These are phyloP conservation scores for Biscogniauxia sp. DNA, from an alignment of 2,329 filamentous ascomycete genomes.

Conservation along the genomic window DNA sequence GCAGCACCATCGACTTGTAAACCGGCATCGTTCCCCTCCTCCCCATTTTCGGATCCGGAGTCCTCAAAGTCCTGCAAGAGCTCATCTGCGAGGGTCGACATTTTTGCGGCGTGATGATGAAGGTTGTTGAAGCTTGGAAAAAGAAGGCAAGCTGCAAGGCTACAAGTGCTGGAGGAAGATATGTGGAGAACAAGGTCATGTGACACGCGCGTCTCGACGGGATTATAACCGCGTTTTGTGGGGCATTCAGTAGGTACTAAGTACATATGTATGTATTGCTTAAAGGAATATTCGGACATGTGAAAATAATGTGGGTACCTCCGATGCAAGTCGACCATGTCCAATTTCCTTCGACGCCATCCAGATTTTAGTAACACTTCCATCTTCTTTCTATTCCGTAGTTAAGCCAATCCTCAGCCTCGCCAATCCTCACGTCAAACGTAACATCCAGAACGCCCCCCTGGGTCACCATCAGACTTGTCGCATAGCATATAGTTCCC, in stretches of 20 bases:
- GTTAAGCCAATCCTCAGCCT: slow-evolving; percentile 10
- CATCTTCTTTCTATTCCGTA: neutral
- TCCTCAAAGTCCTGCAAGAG: slow-evolving; percentile 90
- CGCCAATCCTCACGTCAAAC: slow-evolving; percentile 1
- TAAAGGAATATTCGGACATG: slow-evolving; percentile 3
- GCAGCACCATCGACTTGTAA: slow-evolving; percentile 44
- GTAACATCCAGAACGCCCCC: neutral
- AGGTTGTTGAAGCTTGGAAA: neutral
- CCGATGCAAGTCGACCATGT: slow-evolving; percentile 3
- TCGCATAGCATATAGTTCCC: too few species aligned
- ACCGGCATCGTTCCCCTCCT: slow-evolving; percentile 50
- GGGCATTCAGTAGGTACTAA: neutral
- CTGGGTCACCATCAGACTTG: neutral
- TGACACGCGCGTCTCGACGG: slow-evolving; percentile 1
- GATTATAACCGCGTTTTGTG: slow-evolving; percentile 13
- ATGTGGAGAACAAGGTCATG: neutral
- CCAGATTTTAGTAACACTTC: slow-evolving; percentile 3
- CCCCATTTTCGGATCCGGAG: slow-evolving; percentile 73
- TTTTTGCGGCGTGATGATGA: slow-evolving; percentile 36
- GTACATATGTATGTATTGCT: neutral
- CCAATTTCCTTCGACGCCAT: slow-evolving; percentile 5
- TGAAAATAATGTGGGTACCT: neutral
- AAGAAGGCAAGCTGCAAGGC: neutral
- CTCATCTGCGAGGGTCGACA: slow-evolving; percentile 92
- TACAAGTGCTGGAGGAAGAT: neutral